Base-by-base conservation (phyloP, 495 filamentous ascomycete species). In the Xylaria flabelliformis region DNA sequence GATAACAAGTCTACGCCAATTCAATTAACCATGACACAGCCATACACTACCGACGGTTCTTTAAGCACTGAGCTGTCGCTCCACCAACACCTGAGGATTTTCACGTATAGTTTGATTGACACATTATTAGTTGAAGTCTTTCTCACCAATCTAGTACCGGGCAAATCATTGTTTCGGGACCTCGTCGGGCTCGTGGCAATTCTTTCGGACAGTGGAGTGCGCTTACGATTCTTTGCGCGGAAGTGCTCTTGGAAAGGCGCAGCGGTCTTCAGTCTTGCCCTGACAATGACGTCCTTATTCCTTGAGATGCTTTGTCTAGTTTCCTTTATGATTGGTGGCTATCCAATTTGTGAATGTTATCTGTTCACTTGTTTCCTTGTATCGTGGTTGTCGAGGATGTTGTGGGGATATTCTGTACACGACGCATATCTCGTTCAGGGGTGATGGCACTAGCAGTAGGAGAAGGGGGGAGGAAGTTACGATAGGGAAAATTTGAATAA, bases 221-320 rank as follows among this genome's bases (percentile, higher is more conserved):
- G 58, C 17, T 39, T 61, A 32, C 13, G 13, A 8, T 36, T 61
- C 17, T 61, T 69, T 39, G 26, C 67, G 8, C 13, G 15, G 1
- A 17, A 36, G 9, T 42, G 39, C 3, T 26, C 21, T 15, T 6
- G 19, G n/a, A 41, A 10, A 17, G 0, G n/a, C 10, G 4, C 5
- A 15, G 17, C 12, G 1, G 1, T 19, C 9, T 17, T 59, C 34
- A 21, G 34, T n/a, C 0, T 69, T 9, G 8, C 15, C 4, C 7
- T 62, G 3, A 26, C 56, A 7, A 50, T 69, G 17, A 19, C 67
- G 7, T 19, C 67, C 32, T 50, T 50, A 19, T 51, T 32, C 39
- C 44, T 61, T 8, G 67, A 69, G 55, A 2, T 62, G 1, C 36
- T 69, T 1, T 69, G 55, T 12, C 42, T 69, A 29, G 1, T 24